A percentile compares a stretch with the other conserved stretches of the same genome.
phyloP scores from a whole-genome alignment of 805 yeast genomes.

The Yarrowia deformans region DNA sequence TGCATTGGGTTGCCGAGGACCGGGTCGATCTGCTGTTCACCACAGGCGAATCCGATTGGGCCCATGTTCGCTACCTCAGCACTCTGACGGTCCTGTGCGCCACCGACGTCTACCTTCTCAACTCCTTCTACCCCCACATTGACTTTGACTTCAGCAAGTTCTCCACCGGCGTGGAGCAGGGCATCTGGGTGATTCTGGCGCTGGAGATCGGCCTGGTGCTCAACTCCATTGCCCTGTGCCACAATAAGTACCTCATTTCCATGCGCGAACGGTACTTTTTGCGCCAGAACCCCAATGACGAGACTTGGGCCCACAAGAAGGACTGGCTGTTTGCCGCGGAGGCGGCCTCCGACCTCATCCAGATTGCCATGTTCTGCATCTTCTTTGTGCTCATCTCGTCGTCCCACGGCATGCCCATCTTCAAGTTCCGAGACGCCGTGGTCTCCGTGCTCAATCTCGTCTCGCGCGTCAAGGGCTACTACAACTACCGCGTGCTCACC shows the following conservation, averaged over 20 bases:
- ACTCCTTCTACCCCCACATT: conserved; percentile 32
- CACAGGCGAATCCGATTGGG: conserved; percentile 51
- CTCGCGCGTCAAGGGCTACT: conserved; percentile 47
- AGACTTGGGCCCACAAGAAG: conserved; percentile 75
- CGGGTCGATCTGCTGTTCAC: conserved; percentile 61
- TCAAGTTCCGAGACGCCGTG: conserved; percentile 60
- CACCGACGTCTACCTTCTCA: conserved; percentile 57
- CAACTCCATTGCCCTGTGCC: conserved; percentile 58
- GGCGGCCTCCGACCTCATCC: conserved; percentile 57
- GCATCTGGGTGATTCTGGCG: conserved; percentile 67
- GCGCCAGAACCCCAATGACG: conserved; percentile 59
- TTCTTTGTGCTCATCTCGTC: conserved; percentile 57
- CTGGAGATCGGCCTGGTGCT: conserved; percentile 75
- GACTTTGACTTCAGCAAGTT: conserved; percentile 59
- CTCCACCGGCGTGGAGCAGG: conserved; percentile 51
- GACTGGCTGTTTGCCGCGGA: conserved; percentile 65
- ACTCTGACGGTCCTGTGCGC: conserved; percentile 56
- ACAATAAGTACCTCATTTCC: conserved; percentile 59
- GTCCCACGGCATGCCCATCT: conserved; percentile 56
- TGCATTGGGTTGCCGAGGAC: conserved; percentile 72
- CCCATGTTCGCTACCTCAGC: conserved; percentile 55
- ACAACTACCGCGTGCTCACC: conserved; percentile 51
- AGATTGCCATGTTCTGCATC: conserved; percentile 57
- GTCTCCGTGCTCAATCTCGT: conserved; percentile 50
- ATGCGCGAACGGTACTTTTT: conserved; percentile 64